Conservation (phyloP, 129 eudicot species). For the Tagetes erecta region DNA sequence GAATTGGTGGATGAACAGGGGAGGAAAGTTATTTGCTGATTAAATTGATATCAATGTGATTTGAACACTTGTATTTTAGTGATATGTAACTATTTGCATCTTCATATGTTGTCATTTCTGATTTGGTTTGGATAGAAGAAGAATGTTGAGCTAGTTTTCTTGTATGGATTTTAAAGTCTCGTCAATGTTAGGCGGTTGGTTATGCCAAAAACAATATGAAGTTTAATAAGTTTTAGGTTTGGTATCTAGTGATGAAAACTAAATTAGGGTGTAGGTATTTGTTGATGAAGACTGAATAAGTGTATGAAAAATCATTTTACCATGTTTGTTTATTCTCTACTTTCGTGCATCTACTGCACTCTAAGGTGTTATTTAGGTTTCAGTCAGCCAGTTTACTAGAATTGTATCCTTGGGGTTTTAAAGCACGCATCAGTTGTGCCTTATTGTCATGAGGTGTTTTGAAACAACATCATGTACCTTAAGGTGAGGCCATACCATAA, state of each 20-base stretch:
- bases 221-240: neutral
- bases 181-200: neutral
- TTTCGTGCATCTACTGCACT: neutral
- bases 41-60: neutral
- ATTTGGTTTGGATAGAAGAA: neutral
- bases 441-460: neutral
- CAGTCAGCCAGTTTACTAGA: neutral
- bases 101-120: slow-evolving; percentile 5
- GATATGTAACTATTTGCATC: neutral
- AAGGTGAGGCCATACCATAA: neutral
- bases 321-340: neutral
- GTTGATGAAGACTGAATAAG: neutral
- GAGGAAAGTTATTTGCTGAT: neutral
- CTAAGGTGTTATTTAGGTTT: slow-evolving; percentile 2
- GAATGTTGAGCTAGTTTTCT: slow-evolving; percentile 16
- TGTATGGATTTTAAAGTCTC: slow-evolving; percentile 8
- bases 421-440: neutral
- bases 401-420: neutral
- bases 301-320: neutral
- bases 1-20: neutral
- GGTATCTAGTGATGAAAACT: neutral
- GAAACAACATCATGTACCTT: neutral
- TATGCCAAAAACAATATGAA: neutral
- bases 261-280: slow-evolving; percentile 16
- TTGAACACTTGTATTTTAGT: slow-evolving; percentile 2